Conservation (phyloP, 2,329 filamentous ascomycete species). For the Verticillium alfalfae region DNA sequence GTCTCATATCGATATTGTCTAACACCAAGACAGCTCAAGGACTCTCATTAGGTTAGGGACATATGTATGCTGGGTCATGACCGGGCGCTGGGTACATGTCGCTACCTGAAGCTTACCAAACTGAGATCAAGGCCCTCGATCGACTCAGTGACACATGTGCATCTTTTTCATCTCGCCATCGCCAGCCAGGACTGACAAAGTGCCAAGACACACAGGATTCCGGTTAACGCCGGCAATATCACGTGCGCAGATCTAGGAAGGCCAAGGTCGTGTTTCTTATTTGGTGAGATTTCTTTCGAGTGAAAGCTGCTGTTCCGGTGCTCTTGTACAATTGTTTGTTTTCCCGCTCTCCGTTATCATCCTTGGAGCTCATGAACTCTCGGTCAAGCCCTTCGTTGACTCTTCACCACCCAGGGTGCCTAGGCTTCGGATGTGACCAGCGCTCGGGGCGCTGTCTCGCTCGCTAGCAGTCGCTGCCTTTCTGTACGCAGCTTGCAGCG, state of each 20-base stretch:
- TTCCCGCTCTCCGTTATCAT: neutral
- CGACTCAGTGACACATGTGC: too few species aligned
- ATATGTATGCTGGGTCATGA: too few species aligned
- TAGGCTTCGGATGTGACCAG: constrained; percentile 81
- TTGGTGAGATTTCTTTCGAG: neutral
- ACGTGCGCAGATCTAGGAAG: neutral
- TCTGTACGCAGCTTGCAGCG: constrained; percentile 79
- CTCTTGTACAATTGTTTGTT: neutral
- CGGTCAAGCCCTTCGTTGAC: constrained; percentile 60
- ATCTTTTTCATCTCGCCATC: too few species aligned
- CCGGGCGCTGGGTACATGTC: too few species aligned
- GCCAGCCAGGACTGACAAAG: neutral
- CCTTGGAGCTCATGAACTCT: constrained; percentile 7
- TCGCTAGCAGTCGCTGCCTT: constrained; percentile 70
- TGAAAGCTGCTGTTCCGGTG: neutral
- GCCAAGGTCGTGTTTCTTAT: neutral
- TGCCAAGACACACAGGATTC: neutral
- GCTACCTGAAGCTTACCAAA: too few species aligned
- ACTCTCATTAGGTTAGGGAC: too few species aligned
- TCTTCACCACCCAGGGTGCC: constrained; percentile 67
- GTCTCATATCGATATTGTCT: too few species aligned
- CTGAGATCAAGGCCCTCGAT: too few species aligned
- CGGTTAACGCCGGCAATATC: neutral
- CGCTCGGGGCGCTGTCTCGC: constrained; percentile 74
- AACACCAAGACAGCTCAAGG: too few species aligned